Evolutionary conservation across 139 green algal genomes (phyloP), one percentile per base, ranked within the genome.

Genomic region (Coelastrella sp.): DNA sequence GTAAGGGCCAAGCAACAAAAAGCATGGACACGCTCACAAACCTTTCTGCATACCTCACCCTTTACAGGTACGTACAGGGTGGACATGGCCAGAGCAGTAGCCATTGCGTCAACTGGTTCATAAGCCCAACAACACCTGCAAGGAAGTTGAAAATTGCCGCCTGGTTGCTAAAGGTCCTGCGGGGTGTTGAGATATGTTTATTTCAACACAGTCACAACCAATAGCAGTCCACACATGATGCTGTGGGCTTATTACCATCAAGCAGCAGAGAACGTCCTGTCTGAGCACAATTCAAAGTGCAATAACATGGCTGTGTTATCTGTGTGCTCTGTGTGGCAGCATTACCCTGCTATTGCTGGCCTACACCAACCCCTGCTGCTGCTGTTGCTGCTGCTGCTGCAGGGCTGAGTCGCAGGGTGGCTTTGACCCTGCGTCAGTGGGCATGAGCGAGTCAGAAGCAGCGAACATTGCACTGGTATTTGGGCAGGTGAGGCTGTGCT

Each of bases 391-490:
- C 65, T 87, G 82, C 82, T 78, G 8, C 24, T 84, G 73, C 85
- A 90, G 85, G 59, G 73, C 85, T 25, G 85, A 90, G 24, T 63
- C 24, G 0, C 73, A 90, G 17, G 73, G 19, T 27, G 74, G 74
- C 12, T 90, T 90, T 75, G 85, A 90, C 73, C 74, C 85, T 15
- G 61, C 85, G 3, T 24, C 24, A 20, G 25, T 90, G 4, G 73
- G 73, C 73, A 90, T 90, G 73, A 90, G 58, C 20, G 74, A 90
- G 17, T 60, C 73, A 19, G 85, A 90, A 35, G 85, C 85, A 74
- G 73, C 85, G 19, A 90, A 90, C 15, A 90, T 90, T 58, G 85
- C 85, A n/a, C 61, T 84, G 73, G 85, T 84, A 6, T 90, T 90
- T 84, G 85, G 73, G 7, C 59, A 89, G 84, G 84, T 89, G 24